Percentiles rank a stretch among this genome's conserved stretches.
phyloP scores from a whole-genome alignment of 2,329 filamentous ascomycete species.

The Macroventuria anomochaeta region DNA sequence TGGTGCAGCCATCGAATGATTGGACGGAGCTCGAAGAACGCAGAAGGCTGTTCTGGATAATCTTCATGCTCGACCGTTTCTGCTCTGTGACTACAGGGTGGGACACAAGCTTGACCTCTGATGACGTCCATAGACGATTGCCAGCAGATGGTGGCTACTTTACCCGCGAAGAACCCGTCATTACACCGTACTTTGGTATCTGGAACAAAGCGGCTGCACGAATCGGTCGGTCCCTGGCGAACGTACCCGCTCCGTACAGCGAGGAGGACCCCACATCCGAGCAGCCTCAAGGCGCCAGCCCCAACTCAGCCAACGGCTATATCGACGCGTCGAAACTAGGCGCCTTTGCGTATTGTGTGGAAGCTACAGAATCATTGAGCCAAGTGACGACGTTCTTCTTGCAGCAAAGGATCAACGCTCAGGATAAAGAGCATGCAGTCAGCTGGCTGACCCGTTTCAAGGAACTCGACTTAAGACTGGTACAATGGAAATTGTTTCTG shows the following conservation, averaged over 20 bases:
- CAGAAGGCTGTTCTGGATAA: slow-evolving; percentile 42
- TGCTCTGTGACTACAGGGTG: slow-evolving; percentile 44
- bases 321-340: slow-evolving; percentile 46
- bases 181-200: slow-evolving; percentile 45
- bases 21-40: slow-evolving; percentile 45
- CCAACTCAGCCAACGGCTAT: slow-evolving; percentile 39
- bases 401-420: slow-evolving; percentile 44
- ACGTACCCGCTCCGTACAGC: slow-evolving; percentile 45
- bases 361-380: slow-evolving; percentile 44
- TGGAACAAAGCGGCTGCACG: slow-evolving; percentile 45
- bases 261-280: slow-evolving; percentile 40
- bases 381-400: slow-evolving; percentile 46
- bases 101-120: slow-evolving; percentile 44
- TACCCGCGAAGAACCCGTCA: slow-evolving; percentile 42
- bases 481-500: slow-evolving; percentile 46
- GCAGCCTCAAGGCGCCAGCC: slow-evolving; percentile 34
- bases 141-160: slow-evolving; percentile 46
- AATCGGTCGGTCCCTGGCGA: slow-evolving; percentile 40
- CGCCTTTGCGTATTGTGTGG: slow-evolving; percentile 45
- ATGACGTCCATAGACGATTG: slow-evolving; percentile 42
- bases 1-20: slow-evolving; percentile 34
- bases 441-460: slow-evolving; percentile 46
- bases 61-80: slow-evolving; percentile 44
- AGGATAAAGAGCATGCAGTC: slow-evolving; percentile 45
- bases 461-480: slow-evolving; percentile 43